Base-by-base conservation (phyloP, 1,139 yeast genomes). In the Hansenula lynferdii region DNA sequence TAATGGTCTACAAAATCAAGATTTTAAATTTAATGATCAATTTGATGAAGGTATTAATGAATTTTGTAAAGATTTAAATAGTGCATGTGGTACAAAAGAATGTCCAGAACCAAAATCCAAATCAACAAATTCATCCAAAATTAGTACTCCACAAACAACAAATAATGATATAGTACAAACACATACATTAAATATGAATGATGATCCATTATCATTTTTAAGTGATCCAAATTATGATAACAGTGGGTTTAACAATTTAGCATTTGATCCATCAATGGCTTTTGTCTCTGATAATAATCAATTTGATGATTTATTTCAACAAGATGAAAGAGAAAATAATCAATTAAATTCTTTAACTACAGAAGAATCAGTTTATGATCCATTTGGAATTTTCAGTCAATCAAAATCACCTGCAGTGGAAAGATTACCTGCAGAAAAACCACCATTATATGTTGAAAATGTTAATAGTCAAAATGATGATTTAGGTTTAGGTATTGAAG, bases 21-120 rank as follows among this genome's bases (percentile, higher is more conserved):
- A 58, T 21, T 60, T 61, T 39, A 57, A 62, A 40, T 64, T 64
- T 40, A 60, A 65, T 35, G 69, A 65, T n/a, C 62, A 66, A 40
- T 72, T 67, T 49, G 70, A 70, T 51, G 77, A 73, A 47, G 67
- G 69, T 37, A 67, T 70, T 19, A 53, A 61, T 28, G 81, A 80
- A 35, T 90, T 90, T 55, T 90, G 97, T 56, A 75, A 73, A 21
- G 76, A 80, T 52, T 69, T 90, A 51, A 75, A 76, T 45, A 74
- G 79, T 57, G 97, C 90, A 1, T 90, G 97, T 61, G 97, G 96
- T 15, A 81, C 81, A n/a, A 79, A 70, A 54, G 69, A 69, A 22
- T 64, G 74, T 44, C 95, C 95, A 4, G 60, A 80, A 8, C 95
- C 96, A 42, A 50, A 49, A 33, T 54, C 48, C 18, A 15, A 35